These are phyloP conservation scores for Desmodesmus armatus DNA, from an alignment of 139 green algal species.

Conservation along the genomic window DNA sequence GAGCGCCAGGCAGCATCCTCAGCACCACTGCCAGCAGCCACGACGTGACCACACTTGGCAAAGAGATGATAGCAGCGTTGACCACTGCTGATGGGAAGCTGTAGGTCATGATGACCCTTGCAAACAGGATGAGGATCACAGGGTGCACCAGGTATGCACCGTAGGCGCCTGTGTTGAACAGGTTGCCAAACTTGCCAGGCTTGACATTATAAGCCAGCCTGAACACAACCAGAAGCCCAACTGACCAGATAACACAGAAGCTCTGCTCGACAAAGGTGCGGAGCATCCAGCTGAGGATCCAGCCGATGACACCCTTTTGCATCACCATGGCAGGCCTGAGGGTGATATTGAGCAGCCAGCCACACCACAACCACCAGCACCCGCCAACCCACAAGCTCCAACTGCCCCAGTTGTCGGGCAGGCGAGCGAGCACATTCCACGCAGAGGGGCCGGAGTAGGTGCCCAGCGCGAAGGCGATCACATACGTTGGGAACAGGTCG, in stretches of 20 bases:
- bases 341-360: constrained; percentile 30
- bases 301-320: background rate
- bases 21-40: constrained; percentile 22
- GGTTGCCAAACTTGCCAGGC: background rate
- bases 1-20: constrained; percentile 7
- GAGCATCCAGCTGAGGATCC: background rate
- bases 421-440: constrained; percentile 29
- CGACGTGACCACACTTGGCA: background rate
- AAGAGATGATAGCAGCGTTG: constrained; percentile 7
- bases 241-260: constrained; percentile 42
- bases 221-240: constrained; percentile 40
- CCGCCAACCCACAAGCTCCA: constrained; percentile 15
- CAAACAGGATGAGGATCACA: constrained; percentile 14
- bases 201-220: constrained; percentile 20
- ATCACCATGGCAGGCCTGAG: background rate
- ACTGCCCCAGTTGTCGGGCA: background rate
- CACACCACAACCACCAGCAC: constrained; percentile 27
- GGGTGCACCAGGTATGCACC: constrained; percentile 39
- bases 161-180: constrained; percentile 26
- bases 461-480: constrained; percentile 23
- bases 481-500: constrained; percentile 33
- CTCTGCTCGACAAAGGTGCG: constrained; percentile 46
- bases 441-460: constrained; percentile 21
- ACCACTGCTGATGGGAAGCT: background rate
- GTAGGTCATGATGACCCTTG: background rate